Evolutionary conservation across 2,329 filamentous ascomycete species (phyloP).

Genomic region (Monilinia fructigena): DNA sequence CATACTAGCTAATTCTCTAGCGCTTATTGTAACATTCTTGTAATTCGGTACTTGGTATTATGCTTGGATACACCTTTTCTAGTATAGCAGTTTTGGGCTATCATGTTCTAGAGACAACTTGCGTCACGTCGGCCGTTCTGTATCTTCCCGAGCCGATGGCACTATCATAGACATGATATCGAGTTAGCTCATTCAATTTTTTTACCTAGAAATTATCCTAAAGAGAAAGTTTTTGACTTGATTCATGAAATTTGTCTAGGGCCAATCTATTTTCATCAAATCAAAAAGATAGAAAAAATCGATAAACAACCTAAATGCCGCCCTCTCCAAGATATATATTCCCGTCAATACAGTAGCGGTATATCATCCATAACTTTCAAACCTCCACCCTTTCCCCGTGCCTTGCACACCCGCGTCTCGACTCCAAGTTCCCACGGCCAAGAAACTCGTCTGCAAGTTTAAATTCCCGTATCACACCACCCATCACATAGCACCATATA

Average conservation of each 20-base stretch:
- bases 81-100: neutral
- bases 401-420: neutral
- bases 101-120: neutral
- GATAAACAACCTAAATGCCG: neutral
- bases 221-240: neutral
- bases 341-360: neutral
- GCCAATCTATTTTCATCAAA: neutral
- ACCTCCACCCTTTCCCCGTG: neutral
- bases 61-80: neutral
- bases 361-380: neutral
- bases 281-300: neutral
- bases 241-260: neutral
- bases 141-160: slow-evolving; percentile 19
- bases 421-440: neutral
- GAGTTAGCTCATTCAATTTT: neutral
- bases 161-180: neutral
- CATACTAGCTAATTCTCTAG: neutral
- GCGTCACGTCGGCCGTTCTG: slow-evolving; percentile 17
- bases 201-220: neutral
- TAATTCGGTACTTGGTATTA: neutral
- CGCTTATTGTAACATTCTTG: neutral
- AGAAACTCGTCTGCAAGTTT: neutral
- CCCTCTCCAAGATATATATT: neutral
- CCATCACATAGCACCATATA: neutral
- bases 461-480: neutral